Conservation (phyloP, 1,139 yeast genomes). For the Kluyveromyces sp. region DNA sequence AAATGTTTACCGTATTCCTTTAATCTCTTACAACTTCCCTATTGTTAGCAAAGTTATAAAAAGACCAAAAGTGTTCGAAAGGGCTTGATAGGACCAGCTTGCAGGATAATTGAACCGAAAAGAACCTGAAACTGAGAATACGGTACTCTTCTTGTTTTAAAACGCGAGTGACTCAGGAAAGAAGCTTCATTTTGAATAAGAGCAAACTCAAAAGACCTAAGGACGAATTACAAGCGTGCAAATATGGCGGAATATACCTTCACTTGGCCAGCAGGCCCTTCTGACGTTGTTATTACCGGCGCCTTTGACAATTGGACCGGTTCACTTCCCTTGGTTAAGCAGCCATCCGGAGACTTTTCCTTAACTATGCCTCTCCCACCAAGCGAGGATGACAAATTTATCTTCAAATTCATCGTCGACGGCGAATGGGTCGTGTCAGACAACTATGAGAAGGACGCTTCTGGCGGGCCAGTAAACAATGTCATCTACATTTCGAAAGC, state of each 20-base stretch:
- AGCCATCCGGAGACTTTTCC: slow-evolving; percentile 53
- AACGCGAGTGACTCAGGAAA: neutral
- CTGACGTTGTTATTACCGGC: slow-evolving; percentile 67
- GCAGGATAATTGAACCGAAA: no score
- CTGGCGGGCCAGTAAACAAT: slow-evolving; percentile 60
- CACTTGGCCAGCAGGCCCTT: slow-evolving; percentile 66
- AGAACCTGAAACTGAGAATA: no score
- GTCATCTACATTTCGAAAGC: slow-evolving; percentile 34
- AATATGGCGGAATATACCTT: slow-evolving; percentile 20
- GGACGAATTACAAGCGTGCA: neutral
- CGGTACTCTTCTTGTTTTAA: no score
- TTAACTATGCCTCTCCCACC: slow-evolving; percentile 47
- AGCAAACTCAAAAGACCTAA: neutral
- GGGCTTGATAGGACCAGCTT: no score
- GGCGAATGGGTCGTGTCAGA: slow-evolving; percentile 57
- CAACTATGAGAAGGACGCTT: slow-evolving; percentile 40
- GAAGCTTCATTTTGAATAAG: neutral
- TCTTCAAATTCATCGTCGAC: slow-evolving; percentile 69
- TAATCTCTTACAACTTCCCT: neutral
- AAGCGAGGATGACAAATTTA: slow-evolving; percentile 38
- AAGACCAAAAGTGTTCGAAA: no score
- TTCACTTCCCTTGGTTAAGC: slow-evolving; percentile 50
- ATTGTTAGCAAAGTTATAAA: neutral
- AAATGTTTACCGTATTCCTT: neutral
- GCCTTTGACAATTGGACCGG: slow-evolving; percentile 71